Evolutionary conservation across 345 rosid genomes (phyloP).

Genomic region (Toxicodendron radicans): DNA sequence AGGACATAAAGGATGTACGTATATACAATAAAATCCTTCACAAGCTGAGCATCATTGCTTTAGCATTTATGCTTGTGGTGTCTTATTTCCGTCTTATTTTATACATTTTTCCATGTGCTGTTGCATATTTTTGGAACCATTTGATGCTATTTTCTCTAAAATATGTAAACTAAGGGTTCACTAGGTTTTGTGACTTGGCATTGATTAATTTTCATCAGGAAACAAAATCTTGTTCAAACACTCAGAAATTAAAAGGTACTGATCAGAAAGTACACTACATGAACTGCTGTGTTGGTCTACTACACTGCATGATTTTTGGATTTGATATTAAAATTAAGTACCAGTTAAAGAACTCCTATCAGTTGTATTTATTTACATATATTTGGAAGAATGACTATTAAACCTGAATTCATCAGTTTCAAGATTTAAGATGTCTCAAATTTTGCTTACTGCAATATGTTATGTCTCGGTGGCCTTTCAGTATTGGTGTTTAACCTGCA

Average conservation of each 20-base stretch:
- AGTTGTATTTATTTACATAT: neutral
- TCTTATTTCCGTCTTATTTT: neutral
- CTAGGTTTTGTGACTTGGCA: neutral
- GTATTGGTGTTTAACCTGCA: slow-evolving; percentile 13
- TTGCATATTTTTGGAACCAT: neutral
- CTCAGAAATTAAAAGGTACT: neutral
- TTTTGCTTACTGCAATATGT: slow-evolving; percentile 1
- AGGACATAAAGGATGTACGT: too few species aligned
- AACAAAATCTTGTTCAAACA: neutral
- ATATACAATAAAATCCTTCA: neutral
- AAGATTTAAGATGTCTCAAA: slow-evolving; percentile 6
- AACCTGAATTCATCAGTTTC: neutral
- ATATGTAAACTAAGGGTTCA: neutral
- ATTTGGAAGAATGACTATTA: neutral
- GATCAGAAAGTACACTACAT: neutral
- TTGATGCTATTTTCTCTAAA: neutral
- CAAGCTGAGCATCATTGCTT: neutral
- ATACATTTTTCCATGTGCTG: neutral
- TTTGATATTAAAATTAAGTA: neutral
- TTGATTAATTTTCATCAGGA: neutral
- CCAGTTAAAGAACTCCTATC: neutral
- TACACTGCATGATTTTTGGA: neutral
- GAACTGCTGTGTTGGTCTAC: neutral
- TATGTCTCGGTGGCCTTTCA: neutral
- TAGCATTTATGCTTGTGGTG: neutral